A percentile compares a stretch with the other conserved stretches of the same genome.
Evolutionary conservation across 1,139 yeast genomes (phyloP).

Genomic region (Magnusiomyces suaveolens): DNA sequence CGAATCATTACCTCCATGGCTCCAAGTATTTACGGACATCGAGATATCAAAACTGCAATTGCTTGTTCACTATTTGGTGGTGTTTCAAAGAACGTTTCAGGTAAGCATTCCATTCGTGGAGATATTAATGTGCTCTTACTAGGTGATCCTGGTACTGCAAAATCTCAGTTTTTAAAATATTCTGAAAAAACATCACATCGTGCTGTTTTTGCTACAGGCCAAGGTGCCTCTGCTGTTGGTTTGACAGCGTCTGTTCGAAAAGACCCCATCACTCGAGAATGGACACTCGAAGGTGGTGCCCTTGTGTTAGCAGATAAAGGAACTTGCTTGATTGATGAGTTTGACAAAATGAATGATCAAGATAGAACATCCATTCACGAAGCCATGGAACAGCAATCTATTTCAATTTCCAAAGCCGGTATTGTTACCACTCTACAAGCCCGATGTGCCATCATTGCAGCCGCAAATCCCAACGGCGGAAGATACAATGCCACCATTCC

Average conservation of each 20-base stretch:
- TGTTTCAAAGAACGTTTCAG: conserved; percentile 87
- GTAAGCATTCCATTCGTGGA: conserved; percentile 93
- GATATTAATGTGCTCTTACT: conserved; percentile 95
- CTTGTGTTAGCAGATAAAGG: conserved; percentile 98
- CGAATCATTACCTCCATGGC: conserved; percentile 82
- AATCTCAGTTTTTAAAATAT: conserved; percentile 90
- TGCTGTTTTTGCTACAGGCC: conserved; percentile 94
- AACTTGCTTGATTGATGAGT: conserved; percentile 96
- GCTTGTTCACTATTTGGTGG: conserved; percentile 87
- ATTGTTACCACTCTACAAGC: conserved; percentile 96
- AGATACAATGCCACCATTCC: conserved; percentile 83
- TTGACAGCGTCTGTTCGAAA: conserved; percentile 95
- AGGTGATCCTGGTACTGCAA: conserved; percentile 97
- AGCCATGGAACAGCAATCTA: conserved; percentile 99
- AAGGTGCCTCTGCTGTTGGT: conserved; percentile 98
- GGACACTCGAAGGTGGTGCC: conserved; percentile 98
- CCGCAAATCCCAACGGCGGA: conserved; percentile 96
- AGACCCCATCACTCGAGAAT: conserved; percentile 96
- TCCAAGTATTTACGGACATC: conserved; percentile 97
- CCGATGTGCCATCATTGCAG: conserved; percentile 89
- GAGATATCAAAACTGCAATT: conserved; percentile 85
- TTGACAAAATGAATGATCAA: conserved; percentile 90
- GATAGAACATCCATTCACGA: conserved; percentile 99
- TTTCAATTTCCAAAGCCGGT: conserved; percentile 96
- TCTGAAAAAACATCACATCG: conserved; percentile 89